These are phyloP conservation scores for Passiflora organensis DNA, from an alignment of 345 rosid species.

Conservation along the genomic window DNA sequence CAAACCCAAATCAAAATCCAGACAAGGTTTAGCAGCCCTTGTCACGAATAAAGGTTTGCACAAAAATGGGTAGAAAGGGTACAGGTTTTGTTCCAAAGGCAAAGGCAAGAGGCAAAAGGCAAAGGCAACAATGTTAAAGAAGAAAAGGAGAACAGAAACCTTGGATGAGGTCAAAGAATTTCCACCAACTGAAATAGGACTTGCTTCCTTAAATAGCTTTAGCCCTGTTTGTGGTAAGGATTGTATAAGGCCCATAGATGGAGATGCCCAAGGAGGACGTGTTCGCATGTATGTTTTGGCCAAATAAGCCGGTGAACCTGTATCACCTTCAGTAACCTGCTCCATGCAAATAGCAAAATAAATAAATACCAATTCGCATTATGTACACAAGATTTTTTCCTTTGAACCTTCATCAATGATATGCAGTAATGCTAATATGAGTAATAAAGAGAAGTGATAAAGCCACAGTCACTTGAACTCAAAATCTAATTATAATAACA, in stretches of 20 bases:
- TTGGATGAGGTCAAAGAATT: constrained; percentile 43
- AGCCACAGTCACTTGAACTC: too few relatives aligned
- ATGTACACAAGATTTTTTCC: neutral
- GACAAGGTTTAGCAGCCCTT: neutral
- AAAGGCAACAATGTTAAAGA: neutral
- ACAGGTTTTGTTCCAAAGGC: neutral
- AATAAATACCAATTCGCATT: constrained; percentile 33
- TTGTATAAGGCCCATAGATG: constrained; percentile 33
- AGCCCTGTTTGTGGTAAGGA: constrained; percentile 40
- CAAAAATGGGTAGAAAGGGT: neutral
- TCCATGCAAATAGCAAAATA: constrained; percentile 4
- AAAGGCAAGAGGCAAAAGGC: too few relatives aligned
- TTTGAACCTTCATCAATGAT: neutral
- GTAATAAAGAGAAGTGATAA: neutral
- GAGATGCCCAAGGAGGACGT: constrained; percentile 76
- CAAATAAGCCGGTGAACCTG: constrained; percentile 69
- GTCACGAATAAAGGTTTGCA: neutral
- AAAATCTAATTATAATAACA: neutral
- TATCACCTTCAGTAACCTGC: constrained; percentile 53
- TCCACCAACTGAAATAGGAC: constrained; percentile 40
- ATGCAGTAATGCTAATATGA: constrained; percentile 2
- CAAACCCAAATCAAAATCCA: neutral
- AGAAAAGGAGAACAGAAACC: constrained; percentile 26
- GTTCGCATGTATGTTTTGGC: constrained; percentile 78
- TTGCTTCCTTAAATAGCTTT: constrained; percentile 47